Evolutionary conservation across 306 rosid genomes (phyloP).

Genomic region (Castanea crenata): DNA sequence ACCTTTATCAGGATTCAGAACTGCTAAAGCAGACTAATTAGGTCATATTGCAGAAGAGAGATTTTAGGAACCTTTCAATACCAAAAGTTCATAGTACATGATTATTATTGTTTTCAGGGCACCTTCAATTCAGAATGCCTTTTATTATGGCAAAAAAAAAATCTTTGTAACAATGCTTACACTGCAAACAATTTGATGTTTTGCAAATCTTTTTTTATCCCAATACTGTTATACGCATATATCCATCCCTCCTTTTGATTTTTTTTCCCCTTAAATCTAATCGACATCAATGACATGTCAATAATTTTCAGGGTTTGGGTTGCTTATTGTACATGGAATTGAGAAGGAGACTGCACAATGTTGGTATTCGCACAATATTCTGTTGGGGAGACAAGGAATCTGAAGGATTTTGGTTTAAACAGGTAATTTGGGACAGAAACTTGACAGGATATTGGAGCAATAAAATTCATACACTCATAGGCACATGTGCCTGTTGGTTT

Average conservation of each 20-base stretch:
- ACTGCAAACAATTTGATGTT: background rate
- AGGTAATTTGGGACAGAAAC: constrained; percentile 40
- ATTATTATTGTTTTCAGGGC: constrained; percentile 11
- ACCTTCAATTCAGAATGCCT: constrained; percentile 6
- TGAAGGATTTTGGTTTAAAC: constrained; percentile 89
- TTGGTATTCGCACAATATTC: constrained; percentile 72
- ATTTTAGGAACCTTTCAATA: background rate
- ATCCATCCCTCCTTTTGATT: background rate
- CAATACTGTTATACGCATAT: background rate
- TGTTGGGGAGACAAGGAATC: constrained; percentile 98
- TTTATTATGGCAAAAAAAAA: background rate
- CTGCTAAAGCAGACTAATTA: background rate
- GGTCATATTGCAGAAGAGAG: background rate
- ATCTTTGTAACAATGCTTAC: background rate
- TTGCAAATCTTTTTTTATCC: background rate
- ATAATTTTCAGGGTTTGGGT: constrained; percentile 72
- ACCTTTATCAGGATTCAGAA: background rate
- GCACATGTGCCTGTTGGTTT: constrained; percentile 1
- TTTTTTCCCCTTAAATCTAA: constrained; percentile 13
- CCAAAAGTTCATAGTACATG: background rate
- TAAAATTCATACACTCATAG: background rate
- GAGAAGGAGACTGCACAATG: constrained; percentile 64
- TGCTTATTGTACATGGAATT: constrained; percentile 59
- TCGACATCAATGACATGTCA: background rate
- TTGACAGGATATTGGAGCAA: constrained; percentile 16